Evolutionary conservation across 768 basidiomycete genomes (phyloP).

Genomic region (Auricularia cornea): DNA sequence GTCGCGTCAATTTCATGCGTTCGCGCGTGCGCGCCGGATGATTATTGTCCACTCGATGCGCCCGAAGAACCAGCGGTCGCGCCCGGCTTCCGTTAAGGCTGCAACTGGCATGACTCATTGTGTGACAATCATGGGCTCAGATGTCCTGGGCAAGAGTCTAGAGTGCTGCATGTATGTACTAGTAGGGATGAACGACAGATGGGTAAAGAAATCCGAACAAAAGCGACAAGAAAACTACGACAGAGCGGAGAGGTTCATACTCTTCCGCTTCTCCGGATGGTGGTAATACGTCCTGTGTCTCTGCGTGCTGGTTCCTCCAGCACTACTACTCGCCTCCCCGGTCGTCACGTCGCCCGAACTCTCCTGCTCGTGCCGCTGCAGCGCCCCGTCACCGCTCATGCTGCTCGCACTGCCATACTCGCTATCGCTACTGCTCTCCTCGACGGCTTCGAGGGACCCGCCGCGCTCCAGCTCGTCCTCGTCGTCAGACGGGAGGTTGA

Average conservation of each 20-base stretch:
- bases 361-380: neutral
- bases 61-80: too few species aligned
- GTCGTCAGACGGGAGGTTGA: constrained; percentile 69
- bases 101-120: too few species aligned
- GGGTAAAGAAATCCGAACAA: too few species aligned
- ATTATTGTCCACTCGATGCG: too few species aligned
- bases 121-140: too few species aligned
- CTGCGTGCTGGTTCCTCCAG: constrained; percentile 13
- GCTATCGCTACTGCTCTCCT: constrained; percentile 13
- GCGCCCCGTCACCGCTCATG: constrained; percentile 14
- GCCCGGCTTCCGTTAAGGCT: too few species aligned
- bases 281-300: constrained; percentile 78
- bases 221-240: too few species aligned
- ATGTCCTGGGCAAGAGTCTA: too few species aligned
- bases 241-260: neutral
- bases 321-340: neutral
- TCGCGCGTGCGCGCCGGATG: too few species aligned
- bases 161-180: too few species aligned
- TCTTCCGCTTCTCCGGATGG: constrained; percentile 54
- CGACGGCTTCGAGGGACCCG: constrained; percentile 3
- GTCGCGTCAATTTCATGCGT: too few species aligned
- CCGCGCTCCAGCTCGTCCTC: constrained; percentile 24
- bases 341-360: neutral
- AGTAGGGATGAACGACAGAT: too few species aligned
- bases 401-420: constrained; percentile 3